Base-by-base conservation (phyloP, 176 grass and related monocot species). In the Canna indica region DNA sequence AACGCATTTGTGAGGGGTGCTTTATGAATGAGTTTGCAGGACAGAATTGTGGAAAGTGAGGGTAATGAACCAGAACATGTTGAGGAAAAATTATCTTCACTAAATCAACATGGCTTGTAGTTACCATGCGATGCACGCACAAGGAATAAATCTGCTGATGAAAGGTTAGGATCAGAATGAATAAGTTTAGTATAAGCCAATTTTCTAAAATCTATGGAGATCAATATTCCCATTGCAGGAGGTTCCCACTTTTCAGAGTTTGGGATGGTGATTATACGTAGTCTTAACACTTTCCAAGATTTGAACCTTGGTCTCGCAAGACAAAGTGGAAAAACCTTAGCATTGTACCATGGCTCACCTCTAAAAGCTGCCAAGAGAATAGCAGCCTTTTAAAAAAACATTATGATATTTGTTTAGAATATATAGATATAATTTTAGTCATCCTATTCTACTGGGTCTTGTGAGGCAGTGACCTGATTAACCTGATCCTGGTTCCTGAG, bases 401-500 rank as follows among this genome's bases (percentile, higher is more conserved):
- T n/a, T 24, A 25, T 54, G 20, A 1, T 54, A n/a, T 54, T 54
- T 22, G 15, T 54, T n/a, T 54, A 7, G 2, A 54, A 54, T 44
- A 44, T 44, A 44, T 5, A 11, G 41, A 44, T 11, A 38, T 38
- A 38, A 5, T 44, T 11, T 44, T 44, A 10, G 41, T n/a, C 4
- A 44, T 2, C 36, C 13, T 11, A 44, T 44, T 4, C 13, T 4
- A 44, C 13, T 11, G 13, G 13, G 41, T 44, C 13, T 44, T 44
- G n/a, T 44, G 41, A 44, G 22, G 50, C 50, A 54, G 4, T 54
- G 50, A 44, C 7, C 41, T 11, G 4, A 44, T 44, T 44, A 11
- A 54, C 50, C 50, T n/a, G 50, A 54, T 54, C 50, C 50, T n/a
- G 50, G n/a, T n/a, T n/a, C n/a, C n/a, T n/a, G 20, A 54, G 50